A percentile compares a stretch with the other conserved stretches of the same genome.
phyloP scores from a whole-genome alignment of 2,329 filamentous ascomycete genomes.

The Colletotrichum sp. region DNA sequence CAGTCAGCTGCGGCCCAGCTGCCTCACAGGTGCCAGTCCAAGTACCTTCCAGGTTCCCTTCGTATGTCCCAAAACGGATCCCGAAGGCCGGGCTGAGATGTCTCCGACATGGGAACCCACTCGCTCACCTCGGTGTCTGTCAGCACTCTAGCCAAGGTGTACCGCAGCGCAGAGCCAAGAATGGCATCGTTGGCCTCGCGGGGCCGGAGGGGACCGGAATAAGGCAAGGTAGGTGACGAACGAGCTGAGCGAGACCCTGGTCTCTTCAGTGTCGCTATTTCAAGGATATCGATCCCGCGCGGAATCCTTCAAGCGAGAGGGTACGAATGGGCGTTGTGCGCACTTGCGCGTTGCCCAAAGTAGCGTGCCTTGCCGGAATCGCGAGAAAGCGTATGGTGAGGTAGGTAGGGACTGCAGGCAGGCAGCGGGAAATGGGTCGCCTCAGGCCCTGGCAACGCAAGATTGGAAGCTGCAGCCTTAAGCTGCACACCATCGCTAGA shows the following conservation, averaged over 20 bases:
- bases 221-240: background rate
- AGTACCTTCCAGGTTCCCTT: background rate
- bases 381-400: background rate
- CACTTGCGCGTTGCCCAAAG: background rate
- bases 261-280: background rate
- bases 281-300: background rate
- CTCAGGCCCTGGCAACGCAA: background rate
- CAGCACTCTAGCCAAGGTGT: constrained; percentile 3
- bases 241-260: background rate
- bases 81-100: background rate
- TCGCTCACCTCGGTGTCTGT: constrained; percentile 15
- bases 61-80: background rate
- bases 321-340: background rate
- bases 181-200: background rate
- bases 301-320: background rate
- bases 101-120: background rate
- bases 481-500: constrained; percentile 6
- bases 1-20: background rate
- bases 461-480: constrained; percentile 1
- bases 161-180: background rate
- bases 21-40: background rate
- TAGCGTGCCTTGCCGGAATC: background rate
- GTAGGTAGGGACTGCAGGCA: background rate
- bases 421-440: background rate
- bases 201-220: background rate